These are phyloP conservation scores for Gnaphalium uliginosum DNA, from an alignment of 129 eudicot species.

Conservation along the genomic window DNA sequence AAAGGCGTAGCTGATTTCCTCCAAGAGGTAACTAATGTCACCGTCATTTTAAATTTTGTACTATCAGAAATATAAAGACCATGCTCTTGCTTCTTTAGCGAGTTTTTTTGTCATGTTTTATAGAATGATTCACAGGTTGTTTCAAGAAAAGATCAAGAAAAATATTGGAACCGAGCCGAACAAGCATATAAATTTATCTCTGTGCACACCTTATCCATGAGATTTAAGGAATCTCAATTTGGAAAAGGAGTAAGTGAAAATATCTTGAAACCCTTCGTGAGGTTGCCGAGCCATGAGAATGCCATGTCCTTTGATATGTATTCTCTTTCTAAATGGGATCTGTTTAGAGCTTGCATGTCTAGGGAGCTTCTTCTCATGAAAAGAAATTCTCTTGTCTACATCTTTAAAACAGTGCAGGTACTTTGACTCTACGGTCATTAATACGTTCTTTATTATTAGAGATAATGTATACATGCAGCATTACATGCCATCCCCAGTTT, in stretches of 20 bases:
- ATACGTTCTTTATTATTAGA: too few relatives aligned
- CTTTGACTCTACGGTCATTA: too few relatives aligned
- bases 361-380: conserved; percentile 51
- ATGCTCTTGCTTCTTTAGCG: neutral
- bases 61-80: neutral
- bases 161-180: conserved; percentile 47
- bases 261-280: conserved; percentile 33
- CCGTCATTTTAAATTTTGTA: neutral
- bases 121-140: conserved; percentile 44
- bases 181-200: conserved; percentile 39
- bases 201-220: conserved; percentile 33
- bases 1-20: conserved; percentile 93
- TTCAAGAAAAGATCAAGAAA: conserved; percentile 54
- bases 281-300: conserved; percentile 33
- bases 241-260: conserved; percentile 45
- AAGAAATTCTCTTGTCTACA: conserved; percentile 49
- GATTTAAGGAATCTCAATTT: conserved; percentile 45
- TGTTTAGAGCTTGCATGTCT: conserved; percentile 47
- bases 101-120: too few relatives aligned
- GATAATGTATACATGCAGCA: too few relatives aligned
- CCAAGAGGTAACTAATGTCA: conserved; percentile 65
- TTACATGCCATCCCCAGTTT: too few relatives aligned
- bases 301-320: conserved; percentile 38
- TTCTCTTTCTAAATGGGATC: conserved; percentile 30
- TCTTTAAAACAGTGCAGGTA: conserved; percentile 50